Evolutionary conservation across 2,329 filamentous ascomycete genomes (phyloP).

Genomic region (Spiromastix sp.): DNA sequence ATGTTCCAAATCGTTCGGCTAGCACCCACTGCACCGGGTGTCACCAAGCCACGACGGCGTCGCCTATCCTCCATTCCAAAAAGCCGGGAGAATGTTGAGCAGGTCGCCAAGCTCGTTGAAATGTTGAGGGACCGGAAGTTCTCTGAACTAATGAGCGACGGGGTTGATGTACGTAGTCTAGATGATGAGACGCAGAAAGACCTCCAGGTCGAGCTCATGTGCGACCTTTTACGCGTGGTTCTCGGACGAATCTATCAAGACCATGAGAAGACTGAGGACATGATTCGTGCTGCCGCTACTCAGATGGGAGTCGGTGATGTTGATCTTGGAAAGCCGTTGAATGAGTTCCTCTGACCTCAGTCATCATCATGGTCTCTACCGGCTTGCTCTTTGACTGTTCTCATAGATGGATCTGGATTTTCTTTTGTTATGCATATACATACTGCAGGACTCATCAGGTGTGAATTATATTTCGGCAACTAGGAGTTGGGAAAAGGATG

Average conservation of each 20-base stretch:
- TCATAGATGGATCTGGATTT: no score
- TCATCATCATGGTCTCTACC: no score
- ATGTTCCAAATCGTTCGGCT: conserved; percentile 40
- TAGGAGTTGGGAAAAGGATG: no score
- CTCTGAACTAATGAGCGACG: conserved; percentile 21
- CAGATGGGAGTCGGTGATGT: conserved; percentile 28
- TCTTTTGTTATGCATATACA: no score
- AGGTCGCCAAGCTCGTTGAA: conserved; percentile 35
- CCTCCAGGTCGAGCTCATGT: conserved; percentile 34
- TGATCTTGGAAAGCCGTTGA: conserved; percentile 18
- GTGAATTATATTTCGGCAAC: no score
- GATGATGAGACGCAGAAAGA: conserved; percentile 27
- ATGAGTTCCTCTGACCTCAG: neutral
- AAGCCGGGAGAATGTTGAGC: conserved; percentile 34
- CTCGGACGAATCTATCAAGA: conserved; percentile 24
- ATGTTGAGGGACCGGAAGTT: conserved; percentile 31
- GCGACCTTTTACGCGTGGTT: conserved; percentile 30
- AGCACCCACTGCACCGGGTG: conserved; percentile 20
- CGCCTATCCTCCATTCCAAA: conserved; percentile 30
- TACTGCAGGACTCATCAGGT: no score
- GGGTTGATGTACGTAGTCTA: conserved; percentile 24
- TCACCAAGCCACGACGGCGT: conserved; percentile 21
- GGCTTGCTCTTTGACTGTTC: no score
- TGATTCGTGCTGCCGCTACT: conserved; percentile 23
- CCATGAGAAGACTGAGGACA: conserved; percentile 21